These are phyloP conservation scores for Paragyromitra xinjiangensis DNA, from an alignment of 495 filamentous ascomycete species.

Conservation along the genomic window DNA sequence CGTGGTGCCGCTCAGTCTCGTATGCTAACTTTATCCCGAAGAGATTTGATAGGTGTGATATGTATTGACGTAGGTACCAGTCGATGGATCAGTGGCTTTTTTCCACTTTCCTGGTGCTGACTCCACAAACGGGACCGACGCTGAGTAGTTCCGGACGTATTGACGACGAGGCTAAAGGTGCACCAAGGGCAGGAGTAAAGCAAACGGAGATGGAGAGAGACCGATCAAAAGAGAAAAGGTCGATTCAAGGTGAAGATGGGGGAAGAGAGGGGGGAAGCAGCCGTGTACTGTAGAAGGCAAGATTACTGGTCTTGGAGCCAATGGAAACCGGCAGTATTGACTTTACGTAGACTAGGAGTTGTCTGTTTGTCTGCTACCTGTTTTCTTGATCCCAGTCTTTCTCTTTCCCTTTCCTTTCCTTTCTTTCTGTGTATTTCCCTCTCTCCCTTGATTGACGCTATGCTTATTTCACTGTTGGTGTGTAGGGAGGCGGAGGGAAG, in stretches of 20 bases:
- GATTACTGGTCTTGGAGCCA: constrained; percentile 37
- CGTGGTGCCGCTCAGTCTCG: constrained; percentile 33
- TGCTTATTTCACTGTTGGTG: constrained; percentile 38
- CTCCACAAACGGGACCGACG: constrained; percentile 22
- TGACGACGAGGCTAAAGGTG: constrained; percentile 19
- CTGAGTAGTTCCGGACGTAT: constrained; percentile 21
- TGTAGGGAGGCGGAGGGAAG: constrained; percentile 15
- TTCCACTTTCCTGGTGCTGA: constrained; percentile 32
- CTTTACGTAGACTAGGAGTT: constrained; percentile 40
- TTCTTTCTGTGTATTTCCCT: constrained; percentile 17
- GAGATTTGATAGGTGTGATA: constrained; percentile 35
- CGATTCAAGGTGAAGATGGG: constrained; percentile 46
- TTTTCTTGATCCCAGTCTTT: constrained; percentile 22
- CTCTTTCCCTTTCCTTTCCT: neutral
- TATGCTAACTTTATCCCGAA: constrained; percentile 33
- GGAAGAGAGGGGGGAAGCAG: constrained; percentile 20
- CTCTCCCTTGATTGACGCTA: constrained; percentile 40
- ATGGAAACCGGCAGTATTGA: constrained; percentile 38
- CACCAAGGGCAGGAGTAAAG: constrained; percentile 33
- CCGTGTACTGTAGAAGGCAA: constrained; percentile 25
- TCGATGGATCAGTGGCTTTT: constrained; percentile 45
- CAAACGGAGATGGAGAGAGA: constrained; percentile 31
- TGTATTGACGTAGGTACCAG: constrained; percentile 51
- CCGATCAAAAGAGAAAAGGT: constrained; percentile 53
- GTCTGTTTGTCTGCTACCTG: constrained; percentile 41